Evolutionary conservation across 1,284 basidiomycete species (phyloP).

Genomic region (Sanghuangporus sanghuang): DNA sequence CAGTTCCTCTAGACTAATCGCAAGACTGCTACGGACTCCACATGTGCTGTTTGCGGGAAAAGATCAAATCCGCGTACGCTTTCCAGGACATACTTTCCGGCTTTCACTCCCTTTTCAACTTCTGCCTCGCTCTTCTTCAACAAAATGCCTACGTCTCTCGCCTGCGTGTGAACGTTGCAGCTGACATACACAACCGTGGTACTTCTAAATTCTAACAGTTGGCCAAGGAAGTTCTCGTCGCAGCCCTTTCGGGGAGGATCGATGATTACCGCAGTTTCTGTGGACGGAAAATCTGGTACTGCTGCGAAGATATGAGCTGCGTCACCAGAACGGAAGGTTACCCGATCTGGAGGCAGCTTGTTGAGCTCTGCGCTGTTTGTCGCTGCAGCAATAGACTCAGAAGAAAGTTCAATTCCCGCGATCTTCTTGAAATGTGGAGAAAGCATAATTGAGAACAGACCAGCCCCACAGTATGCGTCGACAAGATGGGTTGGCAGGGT

Average conservation of each 20-base stretch:
- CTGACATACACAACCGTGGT: slow-evolving; percentile 83
- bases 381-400: slow-evolving; percentile 76
- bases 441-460: slow-evolving; percentile 89
- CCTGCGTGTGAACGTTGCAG: slow-evolving; percentile 91
- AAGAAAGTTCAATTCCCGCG: slow-evolving; percentile 87
- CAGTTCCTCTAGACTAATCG: slow-evolving; percentile 27
- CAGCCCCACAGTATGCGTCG: slow-evolving; percentile 89
- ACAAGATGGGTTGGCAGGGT: slow-evolving; percentile 72
- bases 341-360: slow-evolving; percentile 41
- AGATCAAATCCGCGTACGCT: slow-evolving; percentile 85
- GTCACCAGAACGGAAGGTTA: slow-evolving; percentile 63
- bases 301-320: slow-evolving; percentile 63
- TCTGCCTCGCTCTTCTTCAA: slow-evolving; percentile 40
- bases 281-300: slow-evolving; percentile 63
- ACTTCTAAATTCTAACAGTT: slow-evolving; percentile 70
- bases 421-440: slow-evolving; percentile 73
- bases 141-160: slow-evolving; percentile 75
- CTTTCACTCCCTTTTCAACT: slow-evolving; percentile 28
- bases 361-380: slow-evolving; percentile 81
- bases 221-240: slow-evolving; percentile 76
- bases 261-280: slow-evolving; percentile 69
- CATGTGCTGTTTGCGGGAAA: slow-evolving; percentile 92
- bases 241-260: slow-evolving; percentile 92
- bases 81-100: slow-evolving; percentile 62
- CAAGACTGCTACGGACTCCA: slow-evolving; percentile 76